Base-by-base conservation (phyloP, 495 filamentous ascomycete genomes). In the Peziza echinospora region DNA sequence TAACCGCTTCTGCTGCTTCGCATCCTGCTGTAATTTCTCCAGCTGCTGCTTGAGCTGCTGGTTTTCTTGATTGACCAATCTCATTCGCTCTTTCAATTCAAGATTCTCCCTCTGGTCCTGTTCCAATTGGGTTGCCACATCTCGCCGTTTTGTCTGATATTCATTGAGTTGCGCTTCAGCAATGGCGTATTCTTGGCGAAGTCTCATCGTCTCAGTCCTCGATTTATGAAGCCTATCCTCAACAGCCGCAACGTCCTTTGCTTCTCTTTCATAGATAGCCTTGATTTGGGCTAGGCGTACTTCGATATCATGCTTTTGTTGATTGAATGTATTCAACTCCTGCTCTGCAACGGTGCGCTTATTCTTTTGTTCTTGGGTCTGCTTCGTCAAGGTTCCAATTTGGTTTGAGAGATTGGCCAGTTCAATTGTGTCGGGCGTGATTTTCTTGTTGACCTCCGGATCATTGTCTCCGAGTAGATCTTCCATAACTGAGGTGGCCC, bases 401-500 rank as follows among this genome's bases (percentile, higher is more conserved):
- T 96, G 87, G 60, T 93, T 96, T 5, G 85, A 93, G 46, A 97
- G 63, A 56, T 97, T 97, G 24, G 85, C 89, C n/a, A 96, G 69
- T 56, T 97, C 89, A 1, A 80, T 77, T 4, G 84, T 89, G 61
- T 97, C 89, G 48, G 75, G 76, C 0, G 76, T 86, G 41, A 96
- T 63, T 56, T 79, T 87, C 59, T 80, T 91, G 58, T 75, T 84
- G 43, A 85, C 72, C 59, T 93, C 86, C 3, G 83, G 82, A 49
- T 96, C 89, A 47, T 79, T 80, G 51, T 93, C 89, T 19, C 91
- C 89, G 8, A 96, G 73, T n/a, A 97, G 69, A 63, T 96, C 91
- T 53, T 96, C 86, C 49, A 80, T 37, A 13, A 17, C 30, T 13
- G 30, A 37, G 19, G 30, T 11, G 19, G 30, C 19, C n/a, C 59